phyloP scores from a whole-genome alignment of 148 eudicot species.

The Heliamphora exappendiculata region DNA sequence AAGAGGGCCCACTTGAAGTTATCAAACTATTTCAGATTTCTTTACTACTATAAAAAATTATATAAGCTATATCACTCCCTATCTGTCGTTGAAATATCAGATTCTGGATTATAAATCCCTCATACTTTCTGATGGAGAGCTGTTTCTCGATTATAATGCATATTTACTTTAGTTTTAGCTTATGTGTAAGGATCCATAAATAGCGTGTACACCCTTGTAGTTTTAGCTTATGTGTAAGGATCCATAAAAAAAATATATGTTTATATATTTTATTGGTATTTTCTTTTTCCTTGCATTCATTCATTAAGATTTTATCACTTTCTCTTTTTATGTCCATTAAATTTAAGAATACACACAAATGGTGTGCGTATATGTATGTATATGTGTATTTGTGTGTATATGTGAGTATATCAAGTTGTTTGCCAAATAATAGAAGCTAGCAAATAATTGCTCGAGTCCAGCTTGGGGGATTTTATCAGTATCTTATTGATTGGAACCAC shows the following conservation, averaged over 20 bases:
- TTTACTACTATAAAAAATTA: background rate
- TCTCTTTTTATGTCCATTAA: no score
- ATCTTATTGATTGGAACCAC: background rate
- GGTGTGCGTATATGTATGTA: background rate
- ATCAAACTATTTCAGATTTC: background rate
- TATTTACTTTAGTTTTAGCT: background rate
- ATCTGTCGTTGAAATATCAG: background rate
- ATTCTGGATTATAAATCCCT: background rate
- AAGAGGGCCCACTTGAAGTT: background rate
- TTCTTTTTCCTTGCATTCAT: no score
- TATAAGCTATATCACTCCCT: background rate
- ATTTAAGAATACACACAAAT: background rate
- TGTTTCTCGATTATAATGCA: background rate
- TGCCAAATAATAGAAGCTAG: background rate
- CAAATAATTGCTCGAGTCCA: background rate
- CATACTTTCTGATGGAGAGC: background rate
- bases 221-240: no score
- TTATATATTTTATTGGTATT: no score
- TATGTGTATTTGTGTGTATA: background rate
- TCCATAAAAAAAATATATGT: no score
- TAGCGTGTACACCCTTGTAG: background rate
- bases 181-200: background rate
- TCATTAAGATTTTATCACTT: no score
- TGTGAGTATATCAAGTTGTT: background rate
- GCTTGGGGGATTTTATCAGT: background rate